Base-by-base conservation (phyloP, 2,329 filamentous ascomycete species). In the Orbilia oligospora region DNA sequence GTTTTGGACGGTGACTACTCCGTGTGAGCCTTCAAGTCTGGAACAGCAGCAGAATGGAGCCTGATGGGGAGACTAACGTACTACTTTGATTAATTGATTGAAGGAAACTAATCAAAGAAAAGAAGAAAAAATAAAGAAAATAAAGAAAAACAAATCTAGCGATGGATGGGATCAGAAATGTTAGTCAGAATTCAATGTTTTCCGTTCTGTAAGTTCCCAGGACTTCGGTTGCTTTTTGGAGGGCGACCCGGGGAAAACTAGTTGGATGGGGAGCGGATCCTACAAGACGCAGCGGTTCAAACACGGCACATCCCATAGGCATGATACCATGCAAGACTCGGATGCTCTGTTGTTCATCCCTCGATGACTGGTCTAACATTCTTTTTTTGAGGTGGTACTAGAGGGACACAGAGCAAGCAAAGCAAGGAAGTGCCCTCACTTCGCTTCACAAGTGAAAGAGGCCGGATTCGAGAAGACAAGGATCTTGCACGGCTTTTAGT, bases 401-500 rank as follows among this genome's bases (percentile, higher is more conserved):
- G 24, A 41, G 18, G 49, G 14, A 16, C 9, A 48, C 63, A 41
- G 36, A 38, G 30, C 63, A 24, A 53, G 63, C 8, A 67, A 53
- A 67, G 10, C 63, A 53, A 66, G 61, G 61, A 66, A 66, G 38
- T 38, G 51, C n/a, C 36, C 20, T 46, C 18, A 30, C 16, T 46
- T 36, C 16, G 58, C 18, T 20, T 41, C 36, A 9, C 1, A 22
- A 38, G 36, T 38, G 6, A 22, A 49, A 51, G 10, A 41, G 49
- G 27, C 12, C 48, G 48, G 65, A 56, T 51, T 51, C 20, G 22
- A 41, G 6, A 10, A 51, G 46, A 65, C 56, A 63, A 22, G 67
- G 67, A 77, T 77, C 67, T 67, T 68, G 61, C 73, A 71, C 67
- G 73, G 73, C 73, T 71, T 44, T 64, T 49, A 53, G 53, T 22